A percentile compares a stretch with the other conserved stretches of the same genome.
These are phyloP conservation scores for Termitomyces sp. DNA, from an alignment of 768 basidiomycete genomes.

Conservation along the genomic window DNA sequence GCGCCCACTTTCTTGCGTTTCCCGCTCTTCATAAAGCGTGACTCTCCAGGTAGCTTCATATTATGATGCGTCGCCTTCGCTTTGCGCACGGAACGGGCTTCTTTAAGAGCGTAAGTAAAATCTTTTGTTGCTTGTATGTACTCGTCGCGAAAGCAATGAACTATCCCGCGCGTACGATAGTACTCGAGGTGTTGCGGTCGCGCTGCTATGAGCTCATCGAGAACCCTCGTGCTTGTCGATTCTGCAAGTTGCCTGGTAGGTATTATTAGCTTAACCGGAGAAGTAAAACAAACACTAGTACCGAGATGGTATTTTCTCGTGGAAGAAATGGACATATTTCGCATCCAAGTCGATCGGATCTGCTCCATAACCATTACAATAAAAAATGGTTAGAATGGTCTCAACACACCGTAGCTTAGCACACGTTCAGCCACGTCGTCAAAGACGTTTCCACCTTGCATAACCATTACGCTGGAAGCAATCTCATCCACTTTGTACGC, in stretches of 20 bases:
- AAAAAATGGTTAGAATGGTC: background rate
- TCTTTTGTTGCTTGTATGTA: constrained; percentile 69
- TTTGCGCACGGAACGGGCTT: constrained; percentile 68
- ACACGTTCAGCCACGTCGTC: constrained; percentile 91
- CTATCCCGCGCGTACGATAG: constrained; percentile 85
- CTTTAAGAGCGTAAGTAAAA: constrained; percentile 75
- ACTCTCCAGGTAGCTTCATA: constrained; percentile 27
- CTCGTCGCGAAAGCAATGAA: constrained; percentile 85
- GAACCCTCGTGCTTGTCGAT: constrained; percentile 68
- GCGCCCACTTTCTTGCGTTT: constrained; percentile 50
- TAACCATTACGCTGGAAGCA: constrained; percentile 89
- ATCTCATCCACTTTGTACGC: constrained; percentile 89
- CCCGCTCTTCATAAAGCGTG: constrained; percentile 31
- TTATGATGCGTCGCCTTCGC: constrained; percentile 50
- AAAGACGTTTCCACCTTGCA: constrained; percentile 91
- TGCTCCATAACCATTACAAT: constrained; percentile 18
- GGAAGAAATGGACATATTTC: constrained; percentile 89
- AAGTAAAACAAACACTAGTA: constrained; percentile 20
- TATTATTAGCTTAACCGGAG: background rate
- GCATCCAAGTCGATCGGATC: constrained; percentile 78
- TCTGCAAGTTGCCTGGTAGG: constrained; percentile 73
- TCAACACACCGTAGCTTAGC: constrained; percentile 47
- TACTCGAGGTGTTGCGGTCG: constrained; percentile 79
- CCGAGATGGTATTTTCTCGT: constrained; percentile 93
- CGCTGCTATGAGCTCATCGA: constrained; percentile 72